Conservation (phyloP, 805 yeast species). For the Metschnikowia picachoensis region DNA sequence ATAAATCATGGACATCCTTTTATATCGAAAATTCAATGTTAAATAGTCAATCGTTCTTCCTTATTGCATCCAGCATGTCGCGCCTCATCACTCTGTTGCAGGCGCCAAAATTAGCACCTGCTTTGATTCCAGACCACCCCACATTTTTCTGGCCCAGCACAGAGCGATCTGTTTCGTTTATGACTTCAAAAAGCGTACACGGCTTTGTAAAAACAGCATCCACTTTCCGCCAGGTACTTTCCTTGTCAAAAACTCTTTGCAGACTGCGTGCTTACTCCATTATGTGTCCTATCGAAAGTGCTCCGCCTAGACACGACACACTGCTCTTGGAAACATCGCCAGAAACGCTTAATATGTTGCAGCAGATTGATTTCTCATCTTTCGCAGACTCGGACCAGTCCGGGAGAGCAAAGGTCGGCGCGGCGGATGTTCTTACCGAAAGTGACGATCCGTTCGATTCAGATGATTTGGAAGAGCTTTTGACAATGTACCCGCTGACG, state of each 20-base stretch:
- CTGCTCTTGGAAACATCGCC: constrained; percentile 10
- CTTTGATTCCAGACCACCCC: too few relatives aligned
- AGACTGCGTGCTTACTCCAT: not conserved
- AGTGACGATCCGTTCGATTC: constrained; percentile 21
- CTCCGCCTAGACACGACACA: not conserved
- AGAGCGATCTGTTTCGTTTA: too few relatives aligned
- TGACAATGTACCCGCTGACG: not conserved
- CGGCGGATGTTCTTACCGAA: constrained; percentile 5
- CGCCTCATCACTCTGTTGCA: too few relatives aligned
- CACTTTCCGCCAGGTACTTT: too few relatives aligned
- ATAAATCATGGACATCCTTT: too few relatives aligned
- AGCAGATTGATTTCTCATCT: constrained; percentile 18
- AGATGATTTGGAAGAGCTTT: constrained; percentile 18
- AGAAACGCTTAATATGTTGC: constrained; percentile 12
- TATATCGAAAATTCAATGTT: too few relatives aligned
- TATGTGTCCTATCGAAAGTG: constrained; percentile 7
- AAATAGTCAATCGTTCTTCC: too few relatives aligned
- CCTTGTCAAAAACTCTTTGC: not conserved
- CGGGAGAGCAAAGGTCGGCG: not conserved
- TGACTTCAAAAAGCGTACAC: too few relatives aligned
- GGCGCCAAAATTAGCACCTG: too few relatives aligned
- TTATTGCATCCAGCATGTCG: too few relatives aligned
- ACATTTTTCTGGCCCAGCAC: too few relatives aligned
- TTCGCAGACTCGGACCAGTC: constrained; percentile 11
- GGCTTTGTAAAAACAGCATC: too few relatives aligned